phyloP scores from a whole-genome alignment of 192 early-diverging fungal genomes.

The Podila epicladia region DNA sequence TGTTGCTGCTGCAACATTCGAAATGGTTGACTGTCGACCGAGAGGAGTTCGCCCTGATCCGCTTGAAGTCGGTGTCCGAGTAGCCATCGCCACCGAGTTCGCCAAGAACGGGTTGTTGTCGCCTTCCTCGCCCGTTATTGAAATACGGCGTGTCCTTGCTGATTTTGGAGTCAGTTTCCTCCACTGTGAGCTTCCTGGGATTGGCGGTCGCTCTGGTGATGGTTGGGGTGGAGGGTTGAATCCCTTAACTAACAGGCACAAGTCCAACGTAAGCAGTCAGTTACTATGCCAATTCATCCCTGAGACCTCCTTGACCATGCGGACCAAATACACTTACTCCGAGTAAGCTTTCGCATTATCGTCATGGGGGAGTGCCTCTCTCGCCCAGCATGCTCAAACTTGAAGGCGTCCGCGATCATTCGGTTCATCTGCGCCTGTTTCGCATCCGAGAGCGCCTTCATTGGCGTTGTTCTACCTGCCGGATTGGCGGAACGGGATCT shows the following conservation, averaged over 20 bases:
- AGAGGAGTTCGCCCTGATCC: neutral
- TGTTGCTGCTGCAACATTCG: neutral
- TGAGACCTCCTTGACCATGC: neutral
- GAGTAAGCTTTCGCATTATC: constrained; percentile 24
- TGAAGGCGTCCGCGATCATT: constrained; percentile 26
- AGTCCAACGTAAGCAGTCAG: neutral
- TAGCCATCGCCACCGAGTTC: neutral
- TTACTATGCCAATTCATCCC: neutral
- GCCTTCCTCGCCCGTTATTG: neutral
- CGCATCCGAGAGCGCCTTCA: constrained; percentile 35
- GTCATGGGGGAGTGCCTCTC: constrained; percentile 47
- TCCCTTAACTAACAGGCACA: constrained; percentile 19
- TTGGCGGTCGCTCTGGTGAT: constrained; percentile 21
- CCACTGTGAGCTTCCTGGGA: constrained; percentile 42
- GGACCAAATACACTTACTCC: constrained; percentile 16
- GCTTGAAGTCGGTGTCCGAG: no score
- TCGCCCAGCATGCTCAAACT: constrained; percentile 16
- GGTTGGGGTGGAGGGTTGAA: constrained; percentile 37
- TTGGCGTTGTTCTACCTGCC: constrained; percentile 9
- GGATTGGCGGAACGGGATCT: constrained; percentile 22
- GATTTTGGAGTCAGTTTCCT: constrained; percentile 40
- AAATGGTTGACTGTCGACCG: neutral
- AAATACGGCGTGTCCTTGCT: constrained; percentile 21
- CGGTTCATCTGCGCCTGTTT: constrained; percentile 36
- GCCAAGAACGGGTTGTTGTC: constrained; percentile 10